Base-by-base conservation (phyloP, 768 basidiomycete genomes). In the Rhizopogon roseolus region DNA sequence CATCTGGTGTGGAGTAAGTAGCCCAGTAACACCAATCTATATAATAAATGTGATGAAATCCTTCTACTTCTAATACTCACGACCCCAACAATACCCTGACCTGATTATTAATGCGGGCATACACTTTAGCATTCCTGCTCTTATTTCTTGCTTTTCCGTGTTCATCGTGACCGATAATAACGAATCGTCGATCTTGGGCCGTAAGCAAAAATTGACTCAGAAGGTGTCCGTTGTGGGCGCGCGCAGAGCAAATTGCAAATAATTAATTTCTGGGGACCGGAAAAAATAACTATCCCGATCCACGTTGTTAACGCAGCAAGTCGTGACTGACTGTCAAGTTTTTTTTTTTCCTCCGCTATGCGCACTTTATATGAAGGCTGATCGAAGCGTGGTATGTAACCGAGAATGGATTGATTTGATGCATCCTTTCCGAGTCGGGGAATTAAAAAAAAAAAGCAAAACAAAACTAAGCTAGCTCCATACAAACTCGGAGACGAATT, bases 21-120 rank as follows among this genome's bases (percentile, higher is more conserved):
- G 17, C 32, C 11, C 22, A 22, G 22, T 22, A 22, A 22, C 22
- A 3, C 22, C 22, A 22, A 19, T n/a, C n/a, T n/a, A n/a, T n/a
- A n/a, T 34, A 14, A 48, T 36, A 14, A 48, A 48, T 36, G 16
- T 22, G 6, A 48, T 36, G 22, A 14, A n/a, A 16, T 48, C 34
- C 32, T 48, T 48, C 14, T 22, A 36, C 46, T 48, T 48, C 46
- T 34, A 46, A 46, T 46, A 45, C 45, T 46, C 19, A 22, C 45
- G 46, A 14, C 22, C 9, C 19, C 46, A 36, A 11, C 34, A 36
- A 36, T 19, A 19, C 46, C n/a, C 19, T 48, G 34, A 46, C 32
- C 32, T 19, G 19, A 36, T 11, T 36, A 36, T 10, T 11, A 13
- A 13, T 36, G 11, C 10, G 22, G 34, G 19, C 14, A 36, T 36